Evolutionary conservation across 352 stramenopile species (phyloP), one percentile per base, ranked within the genome.

Genomic region (Pythium insidiosum): DNA sequence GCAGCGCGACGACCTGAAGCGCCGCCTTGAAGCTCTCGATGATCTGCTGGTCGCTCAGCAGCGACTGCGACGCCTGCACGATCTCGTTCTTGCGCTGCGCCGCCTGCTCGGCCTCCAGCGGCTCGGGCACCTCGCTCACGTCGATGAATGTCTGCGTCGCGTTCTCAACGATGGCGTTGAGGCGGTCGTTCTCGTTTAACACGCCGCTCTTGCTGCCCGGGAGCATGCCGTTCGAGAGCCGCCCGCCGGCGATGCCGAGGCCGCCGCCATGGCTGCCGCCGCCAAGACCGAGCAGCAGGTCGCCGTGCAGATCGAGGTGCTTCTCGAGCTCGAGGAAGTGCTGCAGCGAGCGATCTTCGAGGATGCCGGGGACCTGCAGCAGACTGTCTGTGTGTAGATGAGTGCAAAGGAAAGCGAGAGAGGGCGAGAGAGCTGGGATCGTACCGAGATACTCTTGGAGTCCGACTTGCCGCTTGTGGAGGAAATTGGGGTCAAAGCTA

Each of bases 401-500:
- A 29, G n/a, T n/a, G n/a, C n/a, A n/a, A 45, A 48, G 41, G 19
- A 44, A 43, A 30, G 29, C 15, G 22, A 34, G 11, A 18, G 12
- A 22, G 15, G 21, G 36, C 21, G 18, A 29, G 33, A 50, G 16
- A 3, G n/a, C 15, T 15, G 21, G 19, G 16, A 3, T 34, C 57
- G 25, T 42, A 85, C 75, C 75, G 6, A 90, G 42, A 47, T 88
- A 91, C 41, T 81, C 56, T 38, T 91, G 78, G 12, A 91, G 61
- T 48, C 76, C 73, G 4, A 65, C 64, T 45, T 91, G 74, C 22
- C 78, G 75, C 49, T 88, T 88, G 20, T 72, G 54, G 25, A 91
- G 53, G 47, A 91, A 91, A 63, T 84, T 86, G 3, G 78, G 74
- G 40, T 91, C 78, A 35, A 91, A 91, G 65, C 78, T 91, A 42